Evolutionary conservation across 108 stramenopile species (phyloP), one percentile per base, ranked within the genome.

Genomic region (Phaeodactylum tricornutum): DNA sequence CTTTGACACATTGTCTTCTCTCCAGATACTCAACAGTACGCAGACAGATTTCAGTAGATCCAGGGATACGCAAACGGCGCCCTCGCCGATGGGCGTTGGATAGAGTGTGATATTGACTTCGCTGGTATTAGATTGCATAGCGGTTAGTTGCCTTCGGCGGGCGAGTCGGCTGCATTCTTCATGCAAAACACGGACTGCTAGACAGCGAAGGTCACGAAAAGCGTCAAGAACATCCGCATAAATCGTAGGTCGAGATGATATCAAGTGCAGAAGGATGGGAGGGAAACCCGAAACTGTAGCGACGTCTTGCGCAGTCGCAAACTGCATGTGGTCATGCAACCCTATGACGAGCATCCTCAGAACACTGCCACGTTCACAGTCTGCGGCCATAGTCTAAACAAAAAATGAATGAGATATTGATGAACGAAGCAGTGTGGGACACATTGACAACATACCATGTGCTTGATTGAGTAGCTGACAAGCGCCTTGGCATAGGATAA

Each of bases 201-300:
- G 40, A 0, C 47, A 50, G 32, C 71, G 61, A 44, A 86, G 73
- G 31, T 81, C 72, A 19, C 40, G 32, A 43, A 66, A 74, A 17
- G 59, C 61, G 39, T 59, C 62, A 45, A 86, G 38, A 17, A 74
- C 75, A 26, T 66, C 60, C 17, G 74, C 69, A 49, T 61, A 74
- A 2, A 79, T 77, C 47, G 68, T 71, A 8, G 77, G 77, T 0
- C 79, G 74, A 27, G 22, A 43, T 1, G 77, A 67, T n/a, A 86
- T 65, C 31, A 86, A 59, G 3, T 62, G 57, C 21, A 72, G 62
- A 1, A 81, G 45, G n/a, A 74, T 24, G 11, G 45, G 32, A 5
- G 66, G 47, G 54, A 80, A 76, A 37, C 61, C 20, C 42, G 57
- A 75, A 7, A 49, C 32, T 19, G 48, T 41, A 1, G 51, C 42